Conservation (phyloP, 108 stramenopile species). For the Pseudonitzschia delicatissima region DNA sequence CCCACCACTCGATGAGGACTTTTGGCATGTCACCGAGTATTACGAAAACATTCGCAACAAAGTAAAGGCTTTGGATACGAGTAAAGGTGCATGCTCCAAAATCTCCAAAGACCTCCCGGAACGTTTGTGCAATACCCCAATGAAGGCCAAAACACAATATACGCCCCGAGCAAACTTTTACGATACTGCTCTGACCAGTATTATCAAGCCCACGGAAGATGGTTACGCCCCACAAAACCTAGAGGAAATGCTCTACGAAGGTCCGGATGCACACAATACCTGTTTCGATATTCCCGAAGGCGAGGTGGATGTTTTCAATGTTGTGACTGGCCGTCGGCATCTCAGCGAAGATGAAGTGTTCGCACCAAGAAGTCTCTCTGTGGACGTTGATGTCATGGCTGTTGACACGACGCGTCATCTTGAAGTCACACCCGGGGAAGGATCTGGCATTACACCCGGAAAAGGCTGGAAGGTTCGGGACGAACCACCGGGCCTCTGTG, state of each 20-base stretch:
- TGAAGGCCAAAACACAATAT: constrained; percentile 63
- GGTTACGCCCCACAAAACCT: constrained; percentile 43
- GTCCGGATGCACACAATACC: constrained; percentile 52
- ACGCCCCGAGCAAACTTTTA: constrained; percentile 72
- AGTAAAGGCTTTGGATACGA: constrained; percentile 21
- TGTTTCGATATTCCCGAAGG: constrained; percentile 48
- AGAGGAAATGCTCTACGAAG: constrained; percentile 48
- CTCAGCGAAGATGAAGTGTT: constrained; percentile 10
- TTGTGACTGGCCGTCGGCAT: constrained; percentile 35
- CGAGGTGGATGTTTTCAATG: constrained; percentile 57
- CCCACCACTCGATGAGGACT: constrained; percentile 72
- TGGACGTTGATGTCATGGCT: background rate
- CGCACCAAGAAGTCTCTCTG: background rate
- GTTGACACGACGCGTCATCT: background rate
- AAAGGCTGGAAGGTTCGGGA: constrained; percentile 63
- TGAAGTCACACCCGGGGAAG: background rate
- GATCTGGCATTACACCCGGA: constrained; percentile 44
- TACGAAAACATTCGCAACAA: constrained; percentile 64
- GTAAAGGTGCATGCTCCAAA: constrained; percentile 43
- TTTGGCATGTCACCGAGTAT: constrained; percentile 67
- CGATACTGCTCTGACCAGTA: constrained; percentile 48
- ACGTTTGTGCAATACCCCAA: constrained; percentile 50
- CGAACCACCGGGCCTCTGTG: constrained; percentile 63
- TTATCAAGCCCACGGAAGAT: constrained; percentile 44
- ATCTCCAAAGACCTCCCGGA: constrained; percentile 39